phyloP scores from a whole-genome alignment of 108 stramenopile species.

The Halocafeteria seosinensis region DNA sequence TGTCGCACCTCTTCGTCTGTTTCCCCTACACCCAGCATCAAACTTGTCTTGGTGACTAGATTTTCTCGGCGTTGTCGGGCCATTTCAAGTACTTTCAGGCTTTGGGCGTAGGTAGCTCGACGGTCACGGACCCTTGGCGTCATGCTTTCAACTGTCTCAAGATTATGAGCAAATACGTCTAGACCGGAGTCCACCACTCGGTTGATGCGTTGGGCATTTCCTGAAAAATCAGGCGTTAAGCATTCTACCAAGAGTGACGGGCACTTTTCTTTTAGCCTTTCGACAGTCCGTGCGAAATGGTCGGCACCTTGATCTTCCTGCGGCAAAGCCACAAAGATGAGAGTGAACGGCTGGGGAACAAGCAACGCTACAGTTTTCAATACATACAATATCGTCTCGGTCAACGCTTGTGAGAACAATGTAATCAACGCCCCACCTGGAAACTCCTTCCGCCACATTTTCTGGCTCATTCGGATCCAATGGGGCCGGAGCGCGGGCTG shows the following conservation, averaged over 20 bases:
- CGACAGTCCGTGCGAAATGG: slow-evolving; percentile 80
- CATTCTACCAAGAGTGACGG: slow-evolving; percentile 84
- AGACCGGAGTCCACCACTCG: slow-evolving; percentile 71
- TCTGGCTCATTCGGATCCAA: slow-evolving; percentile 88
- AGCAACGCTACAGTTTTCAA: neutral
- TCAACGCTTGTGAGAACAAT: slow-evolving; percentile 86
- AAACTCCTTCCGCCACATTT: slow-evolving; percentile 70
- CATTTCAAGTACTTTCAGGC: slow-evolving; percentile 57
- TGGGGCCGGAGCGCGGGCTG: slow-evolving; percentile 61
- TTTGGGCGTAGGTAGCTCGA: slow-evolving; percentile 76
- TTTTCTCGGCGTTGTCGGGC: slow-evolving; percentile 58
- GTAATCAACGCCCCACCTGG: slow-evolving; percentile 88
- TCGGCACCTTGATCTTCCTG: slow-evolving; percentile 64
- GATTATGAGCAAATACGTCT: slow-evolving; percentile 97
- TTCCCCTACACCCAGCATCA: slow-evolving; percentile 98
- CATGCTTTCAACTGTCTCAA: slow-evolving; percentile 86
- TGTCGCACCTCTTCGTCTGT: slow-evolving; percentile 79
- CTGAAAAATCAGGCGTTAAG: slow-evolving; percentile 85
- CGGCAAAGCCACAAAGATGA: too few relatives aligned
- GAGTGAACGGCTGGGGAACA: neutral
- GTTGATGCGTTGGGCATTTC: slow-evolving; percentile 49
- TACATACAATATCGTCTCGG: slow-evolving; percentile 66
- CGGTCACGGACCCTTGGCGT: slow-evolving; percentile 69
- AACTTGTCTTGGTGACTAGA: slow-evolving; percentile 73
- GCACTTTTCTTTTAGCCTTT: slow-evolving; percentile 64